Percentiles rank a stretch among this genome's conserved stretches.
Evolutionary conservation across 2,329 filamentous ascomycete genomes (phyloP).

Genomic region (Pseudofabraea citricarpa): DNA sequence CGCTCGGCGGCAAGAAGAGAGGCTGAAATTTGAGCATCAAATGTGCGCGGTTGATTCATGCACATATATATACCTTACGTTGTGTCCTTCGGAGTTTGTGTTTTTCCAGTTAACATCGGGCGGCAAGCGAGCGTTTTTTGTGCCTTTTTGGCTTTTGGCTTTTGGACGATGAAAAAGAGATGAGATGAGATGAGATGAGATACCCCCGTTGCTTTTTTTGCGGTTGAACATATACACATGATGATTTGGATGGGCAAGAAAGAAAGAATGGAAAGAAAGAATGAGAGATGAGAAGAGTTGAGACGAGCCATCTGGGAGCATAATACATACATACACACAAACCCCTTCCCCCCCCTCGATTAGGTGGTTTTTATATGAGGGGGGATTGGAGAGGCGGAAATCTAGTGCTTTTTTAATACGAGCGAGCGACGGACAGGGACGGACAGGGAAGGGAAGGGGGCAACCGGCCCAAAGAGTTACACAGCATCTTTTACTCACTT

Average conservation of each 20-base stretch:
- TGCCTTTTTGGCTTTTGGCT: no score
- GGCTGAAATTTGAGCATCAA: neutral
- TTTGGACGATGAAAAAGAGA: no score
- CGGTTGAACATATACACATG: no score
- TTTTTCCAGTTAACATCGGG: neutral
- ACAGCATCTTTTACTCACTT: constrained; percentile 1
- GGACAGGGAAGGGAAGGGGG: neutral
- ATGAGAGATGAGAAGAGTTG: neutral
- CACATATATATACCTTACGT: neutral
- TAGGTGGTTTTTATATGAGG: no score
- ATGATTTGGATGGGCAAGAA: no score
- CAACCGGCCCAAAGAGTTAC: neutral
- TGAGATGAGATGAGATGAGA: no score
- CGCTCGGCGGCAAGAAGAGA: neutral
- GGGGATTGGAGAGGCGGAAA: no score
- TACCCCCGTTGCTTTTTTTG: no score
- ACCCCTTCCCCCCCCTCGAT: no score
- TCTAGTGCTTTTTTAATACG: no score
- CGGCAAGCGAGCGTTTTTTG: neutral
- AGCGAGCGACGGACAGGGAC: neutral
- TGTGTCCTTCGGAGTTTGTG: neutral
- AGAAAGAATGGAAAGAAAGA: neutral
- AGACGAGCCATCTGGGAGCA: neutral
- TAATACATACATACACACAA: neutral
- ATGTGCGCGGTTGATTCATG: neutral